Evolutionary conservation across 1,139 yeast species (phyloP).

Genomic region (Pichia sp.): DNA sequence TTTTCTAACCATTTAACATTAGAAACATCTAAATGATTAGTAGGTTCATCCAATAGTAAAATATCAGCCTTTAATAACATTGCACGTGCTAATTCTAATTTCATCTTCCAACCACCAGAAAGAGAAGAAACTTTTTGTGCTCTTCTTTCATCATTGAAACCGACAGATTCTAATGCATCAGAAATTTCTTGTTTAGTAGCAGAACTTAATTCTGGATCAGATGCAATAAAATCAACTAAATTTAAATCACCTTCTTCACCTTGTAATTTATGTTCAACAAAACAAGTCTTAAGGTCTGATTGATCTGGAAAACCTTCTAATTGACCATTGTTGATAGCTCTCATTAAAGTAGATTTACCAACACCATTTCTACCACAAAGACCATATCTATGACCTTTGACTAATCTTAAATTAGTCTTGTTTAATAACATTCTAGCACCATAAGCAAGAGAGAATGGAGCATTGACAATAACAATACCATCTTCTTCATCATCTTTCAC

Average conservation of each 20-base stretch:
- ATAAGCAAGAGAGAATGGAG: slow-evolving; percentile 92
- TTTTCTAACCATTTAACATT: slow-evolving; percentile 94
- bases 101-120: slow-evolving; percentile 99
- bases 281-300: slow-evolving; percentile 83
- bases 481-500: slow-evolving; percentile 53
- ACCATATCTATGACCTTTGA: slow-evolving; percentile 96
- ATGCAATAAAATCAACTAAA: slow-evolving; percentile 80
- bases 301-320: slow-evolving; percentile 96
- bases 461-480: slow-evolving; percentile 84
- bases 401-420: slow-evolving; percentile 78
- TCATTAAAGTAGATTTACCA: slow-evolving; percentile 95
- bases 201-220: slow-evolving; percentile 70
- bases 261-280: slow-evolving; percentile 94
- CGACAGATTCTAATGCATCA: slow-evolving; percentile 72
- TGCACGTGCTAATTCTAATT: slow-evolving; percentile 94
- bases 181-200: slow-evolving; percentile 68
- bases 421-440: slow-evolving; percentile 96
- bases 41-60: slow-evolving; percentile 92
- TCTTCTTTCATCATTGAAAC: slow-evolving; percentile 86
- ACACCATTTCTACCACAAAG: slow-evolving; percentile 99
- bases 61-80: slow-evolving; percentile 98
- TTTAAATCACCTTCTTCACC: slow-evolving; percentile 93
- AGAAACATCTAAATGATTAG: slow-evolving; percentile 92
- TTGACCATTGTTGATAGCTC: slow-evolving; percentile 95
- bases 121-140: slow-evolving; percentile 87